A percentile compares a stretch with the other conserved stretches of the same genome.
These are phyloP conservation scores for Solanum hybrid DNA, from an alignment of 305 asterid species.

Conservation along the genomic window DNA sequence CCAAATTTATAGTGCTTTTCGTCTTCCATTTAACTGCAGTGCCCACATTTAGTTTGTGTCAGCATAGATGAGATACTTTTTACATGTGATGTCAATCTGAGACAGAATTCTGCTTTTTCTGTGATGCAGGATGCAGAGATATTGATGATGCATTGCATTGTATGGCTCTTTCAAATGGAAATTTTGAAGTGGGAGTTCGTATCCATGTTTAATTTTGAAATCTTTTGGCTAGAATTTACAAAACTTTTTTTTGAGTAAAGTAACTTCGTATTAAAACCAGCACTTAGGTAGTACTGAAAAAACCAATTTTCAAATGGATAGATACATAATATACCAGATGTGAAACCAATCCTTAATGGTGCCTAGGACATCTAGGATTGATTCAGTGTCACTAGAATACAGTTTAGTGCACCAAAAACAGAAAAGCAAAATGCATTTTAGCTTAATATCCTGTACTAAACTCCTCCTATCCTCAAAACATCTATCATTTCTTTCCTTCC, in stretches of 20 bases:
- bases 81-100: slow-evolving; percentile 8
- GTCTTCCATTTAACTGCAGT: slow-evolving; percentile 1
- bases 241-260: background rate
- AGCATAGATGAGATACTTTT: background rate
- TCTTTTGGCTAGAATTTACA: background rate
- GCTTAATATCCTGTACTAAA: background rate
- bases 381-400: background rate
- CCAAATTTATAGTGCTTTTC: background rate
- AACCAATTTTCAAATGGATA: background rate
- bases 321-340: background rate
- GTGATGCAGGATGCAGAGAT: slow-evolving; percentile 85
- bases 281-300: background rate
- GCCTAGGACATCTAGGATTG: background rate
- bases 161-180: slow-evolving; percentile 75
- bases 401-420: background rate
- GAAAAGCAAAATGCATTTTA: background rate
- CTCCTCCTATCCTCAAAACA: background rate
- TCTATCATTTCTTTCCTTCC: background rate
- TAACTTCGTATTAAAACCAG: background rate
- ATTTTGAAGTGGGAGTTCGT: slow-evolving; percentile 99
- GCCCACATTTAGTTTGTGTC: background rate
- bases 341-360: background rate
- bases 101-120: slow-evolving; percentile 15
- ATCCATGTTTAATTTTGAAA: slow-evolving; percentile 34
- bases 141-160: slow-evolving; percentile 99